phyloP scores from a whole-genome alignment of 2,329 filamentous ascomycete genomes.

The Microdochium bolleyi region DNA sequence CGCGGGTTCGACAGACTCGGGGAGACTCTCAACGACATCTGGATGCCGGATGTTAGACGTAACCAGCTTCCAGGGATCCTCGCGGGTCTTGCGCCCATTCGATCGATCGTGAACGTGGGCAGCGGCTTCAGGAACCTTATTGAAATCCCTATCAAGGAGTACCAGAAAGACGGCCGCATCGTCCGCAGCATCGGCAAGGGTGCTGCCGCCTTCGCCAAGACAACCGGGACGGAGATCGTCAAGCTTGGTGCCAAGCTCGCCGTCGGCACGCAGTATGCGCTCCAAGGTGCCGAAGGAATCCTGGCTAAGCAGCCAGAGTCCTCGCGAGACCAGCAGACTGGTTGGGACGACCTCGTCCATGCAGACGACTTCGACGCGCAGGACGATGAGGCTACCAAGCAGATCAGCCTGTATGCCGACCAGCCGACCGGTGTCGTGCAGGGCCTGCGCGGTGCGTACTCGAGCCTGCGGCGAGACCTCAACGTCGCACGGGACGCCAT shows the following conservation, averaged over 20 bases:
- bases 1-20: conserved; percentile 86
- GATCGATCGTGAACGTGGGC: conserved; percentile 84
- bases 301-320: conserved; percentile 39
- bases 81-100: conserved; percentile 81
- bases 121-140: conserved; percentile 80
- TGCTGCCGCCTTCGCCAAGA: conserved; percentile 81
- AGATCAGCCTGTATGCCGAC: conserved; percentile 86
- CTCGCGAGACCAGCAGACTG: conserved; percentile 21
- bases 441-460: conserved; percentile 75
- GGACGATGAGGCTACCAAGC: conserved; percentile 64
- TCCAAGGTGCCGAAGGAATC: conserved; percentile 81
- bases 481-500: conserved; percentile 82
- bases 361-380: not conserved
- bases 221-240: conserved; percentile 88
- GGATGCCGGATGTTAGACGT: conserved; percentile 85
- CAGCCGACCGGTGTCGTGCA: conserved; percentile 86
- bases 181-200: conserved; percentile 90
- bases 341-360: conserved; percentile 50
- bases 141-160: conserved; percentile 84
- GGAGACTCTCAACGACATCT: conserved; percentile 86
- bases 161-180: conserved; percentile 86
- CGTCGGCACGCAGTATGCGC: conserved; percentile 86
- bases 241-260: conserved; percentile 91
- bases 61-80: conserved; percentile 87
- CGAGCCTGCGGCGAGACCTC: conserved; percentile 79